A percentile compares a stretch with the other conserved stretches of the same genome.
These are phyloP conservation scores for Talaromyces sp. DNA, from an alignment of 2,329 filamentous ascomycete genomes.

Conservation along the genomic window DNA sequence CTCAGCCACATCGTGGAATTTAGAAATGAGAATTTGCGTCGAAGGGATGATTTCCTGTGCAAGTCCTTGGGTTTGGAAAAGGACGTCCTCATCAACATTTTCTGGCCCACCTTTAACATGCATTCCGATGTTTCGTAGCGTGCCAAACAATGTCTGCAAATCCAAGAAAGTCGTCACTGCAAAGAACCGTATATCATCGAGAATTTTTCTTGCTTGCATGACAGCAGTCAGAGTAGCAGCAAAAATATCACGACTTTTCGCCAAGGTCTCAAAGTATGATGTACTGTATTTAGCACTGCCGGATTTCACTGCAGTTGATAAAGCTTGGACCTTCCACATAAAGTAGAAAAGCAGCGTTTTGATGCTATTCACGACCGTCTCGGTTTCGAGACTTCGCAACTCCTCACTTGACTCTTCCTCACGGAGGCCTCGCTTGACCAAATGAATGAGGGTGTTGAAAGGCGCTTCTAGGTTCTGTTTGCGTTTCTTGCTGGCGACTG, in stretches of 20 bases:
- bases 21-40: slow-evolving; percentile 65
- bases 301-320: slow-evolving; percentile 55
- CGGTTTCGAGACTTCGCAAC: slow-evolving; percentile 74
- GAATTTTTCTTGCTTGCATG: slow-evolving; percentile 50
- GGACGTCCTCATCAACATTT: slow-evolving; percentile 45
- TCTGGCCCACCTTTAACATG: slow-evolving; percentile 46
- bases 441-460: slow-evolving; percentile 68
- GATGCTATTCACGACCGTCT: slow-evolving; percentile 72
- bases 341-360: slow-evolving; percentile 83
- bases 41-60: slow-evolving; percentile 67
- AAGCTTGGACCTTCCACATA: slow-evolving; percentile 78
- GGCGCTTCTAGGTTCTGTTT: slow-evolving; percentile 42
- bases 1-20: slow-evolving; percentile 76
- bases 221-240: slow-evolving; percentile 50
- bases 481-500: slow-evolving; percentile 36
- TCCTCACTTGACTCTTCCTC: slow-evolving; percentile 63
- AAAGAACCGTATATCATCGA: slow-evolving; percentile 75
- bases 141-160: slow-evolving; percentile 74
- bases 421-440: slow-evolving; percentile 72
- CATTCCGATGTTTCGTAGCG: slow-evolving; percentile 57
- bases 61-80: slow-evolving; percentile 59
- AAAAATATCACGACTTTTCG: slow-evolving; percentile 58
- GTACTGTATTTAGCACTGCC: slow-evolving; percentile 59
- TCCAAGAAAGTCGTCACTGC: slow-evolving; percentile 78
- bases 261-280: slow-evolving; percentile 67